phyloP scores from a whole-genome alignment of 768 basidiomycete genomes.

The Suillus spraguei region DNA sequence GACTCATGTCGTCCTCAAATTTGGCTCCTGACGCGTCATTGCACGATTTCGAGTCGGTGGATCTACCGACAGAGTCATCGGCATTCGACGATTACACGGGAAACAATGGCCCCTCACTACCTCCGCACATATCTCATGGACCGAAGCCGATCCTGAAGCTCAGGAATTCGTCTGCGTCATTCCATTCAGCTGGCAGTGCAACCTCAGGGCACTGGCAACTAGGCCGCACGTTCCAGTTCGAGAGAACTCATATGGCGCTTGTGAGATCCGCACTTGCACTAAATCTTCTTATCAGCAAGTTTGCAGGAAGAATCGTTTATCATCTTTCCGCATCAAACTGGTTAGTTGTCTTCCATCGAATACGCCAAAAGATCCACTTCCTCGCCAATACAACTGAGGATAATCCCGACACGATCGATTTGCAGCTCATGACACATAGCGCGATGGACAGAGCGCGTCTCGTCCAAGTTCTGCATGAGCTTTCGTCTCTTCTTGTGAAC shows the following conservation, averaged over 20 bases:
- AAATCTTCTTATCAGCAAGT: slow-evolving; percentile 66
- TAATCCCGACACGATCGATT: slow-evolving; percentile 68
- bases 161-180: slow-evolving; percentile 43
- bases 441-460: slow-evolving; percentile 72
- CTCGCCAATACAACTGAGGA: slow-evolving; percentile 57
- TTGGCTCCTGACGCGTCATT: slow-evolving; percentile 65
- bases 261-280: slow-evolving; percentile 56
- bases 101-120: slow-evolving; percentile 31
- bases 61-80: slow-evolving; percentile 34
- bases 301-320: slow-evolving; percentile 78
- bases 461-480: slow-evolving; percentile 72
- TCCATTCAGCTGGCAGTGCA: slow-evolving; percentile 42
- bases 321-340: slow-evolving; percentile 90
- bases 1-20: slow-evolving; percentile 61
- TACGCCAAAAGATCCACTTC: slow-evolving; percentile 68
- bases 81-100: slow-evolving; percentile 23
- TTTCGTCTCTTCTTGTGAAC: slow-evolving; percentile 80
- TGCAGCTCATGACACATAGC: slow-evolving; percentile 78
- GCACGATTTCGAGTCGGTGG: slow-evolving; percentile 71
- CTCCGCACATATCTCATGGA: slow-evolving; percentile 43
- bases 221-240: slow-evolving; percentile 44
- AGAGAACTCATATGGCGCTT: slow-evolving; percentile 64
- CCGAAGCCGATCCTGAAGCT: slow-evolving; percentile 34
- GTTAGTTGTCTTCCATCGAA: slow-evolving; percentile 70
- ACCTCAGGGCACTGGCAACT: slow-evolving; percentile 25